A percentile compares a stretch with the other conserved stretches of the same genome.
phyloP scores from a whole-genome alignment of 2,329 filamentous ascomycete species.

The Pseudonectria foliicola region DNA sequence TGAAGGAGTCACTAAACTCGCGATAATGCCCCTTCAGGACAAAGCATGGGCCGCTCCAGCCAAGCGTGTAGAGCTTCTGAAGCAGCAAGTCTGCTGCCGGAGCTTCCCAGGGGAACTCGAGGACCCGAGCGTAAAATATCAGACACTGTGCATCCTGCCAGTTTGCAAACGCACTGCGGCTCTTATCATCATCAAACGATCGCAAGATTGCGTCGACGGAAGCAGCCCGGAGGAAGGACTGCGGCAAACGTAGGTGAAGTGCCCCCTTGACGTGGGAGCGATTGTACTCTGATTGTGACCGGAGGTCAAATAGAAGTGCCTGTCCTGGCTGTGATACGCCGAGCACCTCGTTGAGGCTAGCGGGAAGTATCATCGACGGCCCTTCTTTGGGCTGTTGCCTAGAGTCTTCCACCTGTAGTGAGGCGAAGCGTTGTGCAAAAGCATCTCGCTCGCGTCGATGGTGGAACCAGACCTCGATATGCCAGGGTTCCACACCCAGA shows the following conservation, averaged over 20 bases:
- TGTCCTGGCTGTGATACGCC: constrained; percentile 42
- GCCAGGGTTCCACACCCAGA: constrained; percentile 42
- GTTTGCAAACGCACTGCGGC: constrained; percentile 37
- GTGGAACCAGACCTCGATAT: constrained; percentile 50
- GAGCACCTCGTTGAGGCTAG: constrained; percentile 42
- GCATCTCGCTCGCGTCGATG: constrained; percentile 44
- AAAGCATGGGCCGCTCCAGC: constrained; percentile 46
- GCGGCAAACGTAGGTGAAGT: constrained; percentile 44
- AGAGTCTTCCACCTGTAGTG: constrained; percentile 33
- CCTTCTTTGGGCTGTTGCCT: constrained; percentile 24
- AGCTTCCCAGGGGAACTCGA: constrained; percentile 45
- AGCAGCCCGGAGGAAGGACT: constrained; percentile 40
- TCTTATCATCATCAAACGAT: constrained; percentile 42
- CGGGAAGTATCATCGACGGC: constrained; percentile 43
- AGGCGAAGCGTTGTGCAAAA: constrained; percentile 38
- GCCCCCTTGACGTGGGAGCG: constrained; percentile 45
- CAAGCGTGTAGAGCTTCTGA: constrained; percentile 37
- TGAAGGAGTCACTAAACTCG: constrained; percentile 47
- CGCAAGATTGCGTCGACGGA: constrained; percentile 45
- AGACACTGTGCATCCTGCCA: constrained; percentile 42
- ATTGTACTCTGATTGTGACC: constrained; percentile 39
- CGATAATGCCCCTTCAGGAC: constrained; percentile 49
- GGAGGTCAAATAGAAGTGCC: constrained; percentile 43
- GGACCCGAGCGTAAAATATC: constrained; percentile 45
- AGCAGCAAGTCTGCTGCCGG: constrained; percentile 39